Percentiles rank a stretch among this genome's conserved stretches.
These are phyloP conservation scores for Coprinellus aureogranulatus DNA, from an alignment of 768 basidiomycete genomes.

Conservation along the genomic window DNA sequence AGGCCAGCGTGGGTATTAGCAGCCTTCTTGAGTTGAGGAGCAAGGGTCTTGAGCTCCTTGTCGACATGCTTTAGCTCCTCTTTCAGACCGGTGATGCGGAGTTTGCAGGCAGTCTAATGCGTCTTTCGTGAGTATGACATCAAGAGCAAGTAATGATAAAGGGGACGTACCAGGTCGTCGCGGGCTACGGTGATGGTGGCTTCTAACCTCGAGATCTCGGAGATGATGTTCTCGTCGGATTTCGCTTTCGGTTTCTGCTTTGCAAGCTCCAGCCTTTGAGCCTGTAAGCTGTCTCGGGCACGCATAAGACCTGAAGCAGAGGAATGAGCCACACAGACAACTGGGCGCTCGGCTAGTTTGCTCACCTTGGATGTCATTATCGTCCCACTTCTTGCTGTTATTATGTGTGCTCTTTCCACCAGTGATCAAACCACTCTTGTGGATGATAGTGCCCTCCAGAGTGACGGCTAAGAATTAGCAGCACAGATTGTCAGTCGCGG, in stretches of 20 bases:
- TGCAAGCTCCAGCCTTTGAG: conserved; percentile 77
- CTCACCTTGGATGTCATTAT: conserved; percentile 85
- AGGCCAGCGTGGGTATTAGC: conserved; percentile 51
- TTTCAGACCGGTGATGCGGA: conserved; percentile 72
- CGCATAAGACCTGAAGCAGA: conserved; percentile 42
- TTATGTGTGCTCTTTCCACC: conserved; percentile 82
- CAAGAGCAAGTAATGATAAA: conserved; percentile 35
- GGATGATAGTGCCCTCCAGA: conserved; percentile 93
- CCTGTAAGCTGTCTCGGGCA: conserved; percentile 65
- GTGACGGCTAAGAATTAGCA: conserved; percentile 77
- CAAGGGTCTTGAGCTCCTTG: conserved; percentile 60
- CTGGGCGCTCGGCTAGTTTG: background rate
- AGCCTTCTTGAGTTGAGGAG: conserved; percentile 71
- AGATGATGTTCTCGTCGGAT: conserved; percentile 74
- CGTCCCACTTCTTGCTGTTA: conserved; percentile 88
- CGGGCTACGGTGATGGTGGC: conserved; percentile 68
- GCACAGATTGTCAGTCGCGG: too few species aligned
- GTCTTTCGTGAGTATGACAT: conserved; percentile 15
- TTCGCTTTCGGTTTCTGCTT: conserved; percentile 83
- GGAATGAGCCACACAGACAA: background rate
- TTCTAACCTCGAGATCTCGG: conserved; percentile 78
- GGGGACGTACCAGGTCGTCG: conserved; percentile 74
- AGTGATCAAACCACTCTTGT: conserved; percentile 96
- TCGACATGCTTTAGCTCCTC: conserved; percentile 83
- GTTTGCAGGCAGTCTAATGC: conserved; percentile 77